Percentiles rank a stretch among this genome's conserved stretches.
These are phyloP conservation scores for Puccinia hordei DNA, from an alignment of 1,284 basidiomycete species.

Conservation along the genomic window DNA sequence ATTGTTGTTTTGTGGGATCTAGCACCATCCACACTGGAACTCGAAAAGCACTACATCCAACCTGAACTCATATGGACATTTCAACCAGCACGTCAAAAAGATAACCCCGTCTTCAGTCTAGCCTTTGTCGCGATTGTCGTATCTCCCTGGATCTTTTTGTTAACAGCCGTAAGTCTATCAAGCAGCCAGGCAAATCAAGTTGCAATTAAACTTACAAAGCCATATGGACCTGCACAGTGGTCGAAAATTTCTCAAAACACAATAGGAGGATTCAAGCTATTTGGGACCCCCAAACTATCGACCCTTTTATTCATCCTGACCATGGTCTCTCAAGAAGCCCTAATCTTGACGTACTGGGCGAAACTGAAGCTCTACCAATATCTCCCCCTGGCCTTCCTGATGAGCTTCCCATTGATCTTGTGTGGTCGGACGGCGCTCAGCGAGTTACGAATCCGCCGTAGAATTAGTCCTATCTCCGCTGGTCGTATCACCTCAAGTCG, in stretches of 20 bases:
- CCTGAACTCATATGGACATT: constrained; percentile 45
- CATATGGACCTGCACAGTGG: constrained; percentile 31
- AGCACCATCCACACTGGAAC: constrained; percentile 46
- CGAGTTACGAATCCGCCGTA: constrained; percentile 58
- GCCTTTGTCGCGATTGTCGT: constrained; percentile 30
- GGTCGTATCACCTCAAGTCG: neutral
- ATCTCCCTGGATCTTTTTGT: constrained; percentile 37
- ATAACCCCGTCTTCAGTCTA: constrained; percentile 36
- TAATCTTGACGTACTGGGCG: constrained; percentile 83
- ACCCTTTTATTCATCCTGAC: constrained; percentile 71
- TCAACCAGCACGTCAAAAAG: constrained; percentile 36
- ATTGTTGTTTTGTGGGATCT: neutral
- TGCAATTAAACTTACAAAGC: neutral
- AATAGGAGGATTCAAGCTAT: constrained; percentile 64
- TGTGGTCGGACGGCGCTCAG: constrained; percentile 72
- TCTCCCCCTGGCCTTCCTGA: constrained; percentile 69
- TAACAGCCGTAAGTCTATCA: constrained; percentile 25
- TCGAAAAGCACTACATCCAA: constrained; percentile 46
- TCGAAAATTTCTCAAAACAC: constrained; percentile 65
- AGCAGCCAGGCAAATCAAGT: neutral
- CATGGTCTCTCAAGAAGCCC: constrained; percentile 74
- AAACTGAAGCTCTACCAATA: constrained; percentile 78
- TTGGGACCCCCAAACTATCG: constrained; percentile 65
- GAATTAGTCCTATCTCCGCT: constrained; percentile 34
- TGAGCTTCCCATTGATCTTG: constrained; percentile 68